A percentile compares a stretch with the other conserved stretches of the same genome.
Evolutionary conservation across 73 alveolate genomes (phyloP).

Genomic region (Paramecium caudatum): DNA sequence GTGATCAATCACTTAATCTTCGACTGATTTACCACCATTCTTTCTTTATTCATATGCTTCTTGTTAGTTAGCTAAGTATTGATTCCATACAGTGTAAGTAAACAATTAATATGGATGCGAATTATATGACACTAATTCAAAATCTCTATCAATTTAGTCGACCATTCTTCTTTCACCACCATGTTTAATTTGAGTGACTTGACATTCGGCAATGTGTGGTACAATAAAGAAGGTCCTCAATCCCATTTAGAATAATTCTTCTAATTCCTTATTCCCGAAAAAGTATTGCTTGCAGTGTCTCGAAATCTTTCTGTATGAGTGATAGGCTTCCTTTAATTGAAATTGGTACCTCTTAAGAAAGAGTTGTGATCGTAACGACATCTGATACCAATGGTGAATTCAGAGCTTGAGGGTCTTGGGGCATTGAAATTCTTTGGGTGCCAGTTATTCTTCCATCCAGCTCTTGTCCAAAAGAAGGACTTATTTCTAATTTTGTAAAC

Average conservation of each 20-base stretch:
- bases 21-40: conserved; percentile 71
- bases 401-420: conserved; percentile 77
- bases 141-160: conserved; percentile 77
- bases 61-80: conserved; percentile 66
- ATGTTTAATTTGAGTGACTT: conserved; percentile 70
- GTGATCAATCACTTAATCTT: conserved; percentile 68
- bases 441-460: conserved; percentile 80
- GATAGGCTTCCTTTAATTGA: conserved; percentile 37
- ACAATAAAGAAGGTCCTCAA: conserved; percentile 75
- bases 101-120: conserved; percentile 74
- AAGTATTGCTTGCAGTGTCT: conserved; percentile 77
- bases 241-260: conserved; percentile 75
- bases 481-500: conserved; percentile 77
- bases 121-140: conserved; percentile 75
- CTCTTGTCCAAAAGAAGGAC: conserved; percentile 78
- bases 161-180: conserved; percentile 80
- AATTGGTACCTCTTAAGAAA: conserved; percentile 70
- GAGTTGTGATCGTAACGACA: conserved; percentile 76
- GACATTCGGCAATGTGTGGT: conserved; percentile 74
- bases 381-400: conserved; percentile 77
- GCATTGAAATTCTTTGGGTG: conserved; percentile 80
- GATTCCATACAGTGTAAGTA: conserved; percentile 70
- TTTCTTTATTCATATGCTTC: conserved; percentile 75
- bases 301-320: conserved; percentile 76
- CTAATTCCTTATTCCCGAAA: conserved; percentile 73